Base-by-base conservation (phyloP, 148 eudicot genomes). In the Suaeda aralocaspica region DNA sequence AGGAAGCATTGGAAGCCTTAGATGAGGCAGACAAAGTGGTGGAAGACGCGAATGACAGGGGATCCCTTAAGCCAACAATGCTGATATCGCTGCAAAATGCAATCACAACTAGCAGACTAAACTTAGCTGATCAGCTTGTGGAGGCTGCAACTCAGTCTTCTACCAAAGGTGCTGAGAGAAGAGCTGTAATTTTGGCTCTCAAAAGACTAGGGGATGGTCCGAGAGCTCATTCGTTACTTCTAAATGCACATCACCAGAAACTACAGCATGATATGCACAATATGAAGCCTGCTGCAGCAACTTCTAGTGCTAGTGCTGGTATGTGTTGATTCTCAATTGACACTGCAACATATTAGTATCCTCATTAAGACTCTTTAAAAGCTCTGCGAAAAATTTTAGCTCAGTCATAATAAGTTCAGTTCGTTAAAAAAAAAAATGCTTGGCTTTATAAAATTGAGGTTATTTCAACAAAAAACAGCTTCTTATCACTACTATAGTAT, bases 191-290 rank as follows among this genome's bases (percentile, higher is more conserved):
- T 16, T 67, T 80, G 39, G 91, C 93, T 25, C 77, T 95, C 2
- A 95, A 95, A 49, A 72, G 74, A 53, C 83, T 95, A 2, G 99
- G 99, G 10, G 97, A 95, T 67, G 97, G 93, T 2, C 97, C 93
- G 3, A 87, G 89, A 7, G 93, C 97, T 41, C 97, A 95, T 55
- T 67, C 77, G 8, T 70, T 95, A 69, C 87, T 91, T 25, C 81
- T 95, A 1, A 86, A 76, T 13, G 87, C 93, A 5, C 96, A 89
- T 77, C 84, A 79, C 14, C 83, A 82, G 45, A 95, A 84, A 68
- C 44, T 91, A 24, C 75, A 81, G 14, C 51, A 68, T 0, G 75
- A 71, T 48, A 76, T 88, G 56, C 88, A 82, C 55, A 74, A 63
- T 62, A 68, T 91, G 26, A 74, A 63, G 8, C 86, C 96, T 19